Conservation (phyloP, 257 asterid genomes). For the Solanum virginianum region DNA sequence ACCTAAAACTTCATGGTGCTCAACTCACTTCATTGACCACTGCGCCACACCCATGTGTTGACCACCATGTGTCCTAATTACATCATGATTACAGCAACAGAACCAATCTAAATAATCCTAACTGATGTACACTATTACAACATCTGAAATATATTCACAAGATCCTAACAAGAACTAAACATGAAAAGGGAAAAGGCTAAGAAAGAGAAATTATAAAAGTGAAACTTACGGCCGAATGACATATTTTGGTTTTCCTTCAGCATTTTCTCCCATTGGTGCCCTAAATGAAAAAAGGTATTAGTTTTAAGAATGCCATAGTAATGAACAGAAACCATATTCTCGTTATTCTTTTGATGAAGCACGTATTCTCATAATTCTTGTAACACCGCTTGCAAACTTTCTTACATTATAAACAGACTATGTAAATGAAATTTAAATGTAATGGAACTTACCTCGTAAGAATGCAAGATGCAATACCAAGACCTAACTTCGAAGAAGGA, state of each 20-base stretch:
- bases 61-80: background rate
- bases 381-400: background rate
- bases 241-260: slow-evolving; percentile 85
- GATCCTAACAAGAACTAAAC: background rate
- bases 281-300: slow-evolving; percentile 19
- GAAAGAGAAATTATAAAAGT: background rate
- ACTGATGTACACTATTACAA: background rate
- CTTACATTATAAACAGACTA: background rate
- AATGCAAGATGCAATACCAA: slow-evolving; percentile 87
- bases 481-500: slow-evolving; percentile 69
- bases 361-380: background rate
- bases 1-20: background rate
- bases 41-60: background rate
- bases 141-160: background rate
- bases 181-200: background rate
- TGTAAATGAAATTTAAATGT: slow-evolving; percentile 2
- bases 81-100: background rate
- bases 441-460: slow-evolving; percentile 51
- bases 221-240: slow-evolving; percentile 84
- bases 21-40: background rate
- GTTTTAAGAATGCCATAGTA: background rate
- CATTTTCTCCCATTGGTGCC: slow-evolving; percentile 73
- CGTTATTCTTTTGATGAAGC: background rate
- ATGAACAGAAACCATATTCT: background rate
- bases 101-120: background rate